Base-by-base conservation (phyloP, 2,329 filamentous ascomycete species). In the Ophiostoma ulmi region DNA sequence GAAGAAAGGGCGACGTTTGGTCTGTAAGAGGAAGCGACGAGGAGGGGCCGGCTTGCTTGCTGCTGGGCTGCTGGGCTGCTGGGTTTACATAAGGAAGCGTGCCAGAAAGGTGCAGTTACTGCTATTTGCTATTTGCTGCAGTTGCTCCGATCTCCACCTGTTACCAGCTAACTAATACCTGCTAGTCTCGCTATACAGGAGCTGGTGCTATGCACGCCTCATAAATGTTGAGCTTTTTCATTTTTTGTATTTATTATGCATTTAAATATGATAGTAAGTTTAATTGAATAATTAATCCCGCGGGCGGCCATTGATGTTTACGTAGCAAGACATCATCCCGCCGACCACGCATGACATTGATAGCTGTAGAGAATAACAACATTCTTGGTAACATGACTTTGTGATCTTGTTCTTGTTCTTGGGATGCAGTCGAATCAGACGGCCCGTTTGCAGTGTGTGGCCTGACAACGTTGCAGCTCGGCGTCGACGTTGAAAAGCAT, bases 381-480 rank as follows among this genome's bases (percentile, higher is more conserved):
- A 3, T 31, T 31, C 2, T 31, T 31, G 31, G 31, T 48, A 48
- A 48, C 17, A 48, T 48, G 17, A n/a, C 20, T 4, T 26, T 10
- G 11, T 58, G 52, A 58, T 58, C 17, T n/a, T n/a, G 17, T 1
- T 48, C 3, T n/a, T 48, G 44, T 20, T 48, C 1, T 39, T 48
- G 31, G 31, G 31, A 31, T 3, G 31, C 31, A 31, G 31, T 31
- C 31, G 31, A 31, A 31, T 31, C 3, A 58, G 22, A 63, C 26
- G 58, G 58, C 58, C 58, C 58, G 58, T 63, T 63, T 63, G 38
- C 44, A 44, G 26, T 2, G 31, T 31, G 31, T 63, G 58, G 58
- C 26, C 58, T 63, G 58, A 63, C 26, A 63, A 35, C n/a, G 58
- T 35, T 63, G 58, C 58, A 63, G 58, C 58, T 35, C 26, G 52